Evolutionary conservation across 2,329 filamentous ascomycete species (phyloP).

Genomic region (Aspergillus arachidicola): DNA sequence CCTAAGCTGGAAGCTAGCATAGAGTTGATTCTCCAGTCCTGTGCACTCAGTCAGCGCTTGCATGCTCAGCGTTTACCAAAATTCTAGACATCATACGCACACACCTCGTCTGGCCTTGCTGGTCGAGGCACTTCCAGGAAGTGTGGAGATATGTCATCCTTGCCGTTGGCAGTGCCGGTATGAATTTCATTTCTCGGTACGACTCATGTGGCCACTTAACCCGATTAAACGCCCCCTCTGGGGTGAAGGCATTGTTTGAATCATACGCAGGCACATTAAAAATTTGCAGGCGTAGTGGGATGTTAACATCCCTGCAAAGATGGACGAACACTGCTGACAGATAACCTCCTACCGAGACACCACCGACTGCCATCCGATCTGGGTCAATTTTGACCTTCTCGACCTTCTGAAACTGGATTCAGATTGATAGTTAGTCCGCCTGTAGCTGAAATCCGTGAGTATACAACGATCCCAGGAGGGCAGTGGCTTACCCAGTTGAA

Average conservation of each 20-base stretch:
- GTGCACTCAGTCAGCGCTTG: neutral
- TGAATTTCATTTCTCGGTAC: conserved; percentile 43
- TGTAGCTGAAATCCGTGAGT: neutral
- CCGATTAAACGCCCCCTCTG: conserved; percentile 37
- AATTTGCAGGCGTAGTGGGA: conserved; percentile 41
- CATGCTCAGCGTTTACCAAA: neutral
- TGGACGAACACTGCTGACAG: conserved; percentile 42
- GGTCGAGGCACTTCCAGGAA: conserved; percentile 43
- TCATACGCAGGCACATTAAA: conserved; percentile 42
- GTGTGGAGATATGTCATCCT: conserved; percentile 45
- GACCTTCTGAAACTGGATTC: conserved; percentile 36
- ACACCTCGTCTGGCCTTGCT: conserved; percentile 36
- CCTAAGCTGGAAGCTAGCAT: conserved; percentile 39
- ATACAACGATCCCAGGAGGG: neutral
- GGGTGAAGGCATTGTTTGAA: conserved; percentile 39
- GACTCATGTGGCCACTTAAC: conserved; percentile 42
- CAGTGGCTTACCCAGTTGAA: conserved; percentile 41
- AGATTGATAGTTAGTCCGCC: conserved; percentile 9
- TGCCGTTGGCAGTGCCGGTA: conserved; percentile 36
- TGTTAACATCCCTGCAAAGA: conserved; percentile 40
- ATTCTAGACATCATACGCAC: conserved; percentile 7
- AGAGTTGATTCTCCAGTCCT: conserved; percentile 48
- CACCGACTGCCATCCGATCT: conserved; percentile 40
- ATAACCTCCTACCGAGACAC: conserved; percentile 44
- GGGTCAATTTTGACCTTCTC: conserved; percentile 39